Base-by-base conservation (phyloP, 805 yeast genomes). In the Brettanomyces bruxellensis region DNA sequence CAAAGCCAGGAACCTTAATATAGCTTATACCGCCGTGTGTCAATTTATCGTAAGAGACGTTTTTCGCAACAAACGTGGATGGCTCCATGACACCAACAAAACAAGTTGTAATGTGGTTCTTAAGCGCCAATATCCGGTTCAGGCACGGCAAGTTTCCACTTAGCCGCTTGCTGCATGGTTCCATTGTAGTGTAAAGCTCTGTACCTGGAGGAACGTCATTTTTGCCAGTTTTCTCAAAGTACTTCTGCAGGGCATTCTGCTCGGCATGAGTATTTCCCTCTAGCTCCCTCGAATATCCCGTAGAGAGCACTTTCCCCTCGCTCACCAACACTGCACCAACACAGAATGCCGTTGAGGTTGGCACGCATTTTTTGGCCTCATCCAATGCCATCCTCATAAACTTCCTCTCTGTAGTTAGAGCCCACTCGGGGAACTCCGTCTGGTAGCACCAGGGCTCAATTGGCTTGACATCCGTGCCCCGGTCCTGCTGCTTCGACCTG, bases 251-350 rank as follows among this genome's bases (percentile, higher is more conserved):
- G 0, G 96, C 96, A 68, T 95, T 84, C 61, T 93, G 96, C 58
- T 93, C 99, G 3, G 99, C 99, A 62, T 91, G 99, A 0, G 99
- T 91, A 63, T 91, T 93, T 0, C 98, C 99, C 18, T 83, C 86
- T 2, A 90, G 67, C 62, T 93, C 99, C 46, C 98, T 72, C 0
- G 98, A 87, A 58, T 78, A 88, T 0, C 99, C 99, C 0, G 86
- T 79, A 6, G 84, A 72, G n/a, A 93, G 60, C 0, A 91, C 69
- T 45, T 74, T 57, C 36, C 85, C 83, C 36, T 82, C 81, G 46
- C 73, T 65, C 0, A 79, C 91, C 4, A 93, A 67, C 0, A 88
- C 81, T 0, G 96, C 95, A 5, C 99, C 99, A n/a, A 93, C 98
- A 51, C 90, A 80, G 60, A 85, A 91, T 23, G 95, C 96, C 0